These are phyloP conservation scores for Microbotryum saponariae DNA, from an alignment of 1,284 basidiomycete species.

Conservation along the genomic window DNA sequence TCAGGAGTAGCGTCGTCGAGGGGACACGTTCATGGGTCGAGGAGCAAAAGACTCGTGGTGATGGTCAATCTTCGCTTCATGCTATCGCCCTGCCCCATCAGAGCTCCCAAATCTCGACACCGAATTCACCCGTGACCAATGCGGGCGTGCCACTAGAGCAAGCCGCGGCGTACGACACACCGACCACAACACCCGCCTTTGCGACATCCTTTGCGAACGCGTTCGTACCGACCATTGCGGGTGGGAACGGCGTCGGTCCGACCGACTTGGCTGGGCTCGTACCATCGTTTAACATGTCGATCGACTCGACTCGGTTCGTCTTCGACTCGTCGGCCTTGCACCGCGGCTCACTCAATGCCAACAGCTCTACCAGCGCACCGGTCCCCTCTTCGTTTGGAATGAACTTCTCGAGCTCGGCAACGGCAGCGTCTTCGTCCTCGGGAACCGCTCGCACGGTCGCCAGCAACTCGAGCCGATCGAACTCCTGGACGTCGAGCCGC, in stretches of 20 bases:
- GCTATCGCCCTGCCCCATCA: too few species aligned
- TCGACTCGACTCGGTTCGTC: slow-evolving; percentile 4
- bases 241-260: not conserved
- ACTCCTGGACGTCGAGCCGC: slow-evolving; percentile 43
- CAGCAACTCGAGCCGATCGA: not conserved
- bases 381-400: too few species aligned
- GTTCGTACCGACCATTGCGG: slow-evolving; percentile 39
- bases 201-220: slow-evolving; percentile 54
- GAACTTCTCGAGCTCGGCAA: not conserved
- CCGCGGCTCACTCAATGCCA: too few species aligned
- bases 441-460: not conserved
- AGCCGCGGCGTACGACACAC: slow-evolving; percentile 27
- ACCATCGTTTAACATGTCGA: too few species aligned
- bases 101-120: too few species aligned
- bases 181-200: slow-evolving; percentile 54
- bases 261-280: too few species aligned
- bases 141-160: too few species aligned
- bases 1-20: not conserved
- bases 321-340: slow-evolving; percentile 1
- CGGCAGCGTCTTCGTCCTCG: not conserved
- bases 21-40: slow-evolving; percentile 5
- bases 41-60: not conserved
- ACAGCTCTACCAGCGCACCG: too few species aligned
- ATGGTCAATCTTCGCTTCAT: too few species aligned
- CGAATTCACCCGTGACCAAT: too few species aligned